Evolutionary conservation across 2,329 filamentous ascomycete species (phyloP).

Genomic region (Phyllosticta citrichinensis): DNA sequence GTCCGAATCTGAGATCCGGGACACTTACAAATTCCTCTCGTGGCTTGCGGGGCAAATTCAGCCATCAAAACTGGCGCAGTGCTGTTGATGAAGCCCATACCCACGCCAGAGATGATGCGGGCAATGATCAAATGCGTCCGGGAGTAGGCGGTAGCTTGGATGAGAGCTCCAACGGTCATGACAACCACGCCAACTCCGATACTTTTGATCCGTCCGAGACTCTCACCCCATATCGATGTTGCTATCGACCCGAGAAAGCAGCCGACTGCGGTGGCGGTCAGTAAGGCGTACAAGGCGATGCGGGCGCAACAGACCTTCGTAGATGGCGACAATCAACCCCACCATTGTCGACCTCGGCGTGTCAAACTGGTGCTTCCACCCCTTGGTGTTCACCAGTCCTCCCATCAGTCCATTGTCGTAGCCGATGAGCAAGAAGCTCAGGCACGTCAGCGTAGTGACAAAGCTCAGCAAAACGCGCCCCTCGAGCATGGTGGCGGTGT

Average conservation of each 20-base stretch:
- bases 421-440: constrained; percentile 41
- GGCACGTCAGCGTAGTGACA: constrained; percentile 36
- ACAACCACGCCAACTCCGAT: constrained; percentile 34
- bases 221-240: constrained; percentile 34
- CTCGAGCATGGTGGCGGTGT: constrained; percentile 14
- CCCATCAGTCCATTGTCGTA: constrained; percentile 40
- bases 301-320: constrained; percentile 19
- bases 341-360: constrained; percentile 20
- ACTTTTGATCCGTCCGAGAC: constrained; percentile 34
- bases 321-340: constrained; percentile 39
- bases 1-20: not conserved
- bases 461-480: constrained; percentile 33
- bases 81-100: constrained; percentile 38
- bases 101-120: constrained; percentile 39
- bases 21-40: not conserved
- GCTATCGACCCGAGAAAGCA: constrained; percentile 33
- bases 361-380: not conserved
- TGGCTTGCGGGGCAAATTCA: constrained; percentile 18
- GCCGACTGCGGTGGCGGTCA: constrained; percentile 20
- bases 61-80: constrained; percentile 37
- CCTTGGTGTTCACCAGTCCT: not conserved
- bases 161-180: constrained; percentile 36
- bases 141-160: constrained; percentile 32
- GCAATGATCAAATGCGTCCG: constrained; percentile 37
- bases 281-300: not conserved